Base-by-base conservation (phyloP, 2,329 filamentous ascomycete genomes). In the Exutisphaerella laricina region DNA sequence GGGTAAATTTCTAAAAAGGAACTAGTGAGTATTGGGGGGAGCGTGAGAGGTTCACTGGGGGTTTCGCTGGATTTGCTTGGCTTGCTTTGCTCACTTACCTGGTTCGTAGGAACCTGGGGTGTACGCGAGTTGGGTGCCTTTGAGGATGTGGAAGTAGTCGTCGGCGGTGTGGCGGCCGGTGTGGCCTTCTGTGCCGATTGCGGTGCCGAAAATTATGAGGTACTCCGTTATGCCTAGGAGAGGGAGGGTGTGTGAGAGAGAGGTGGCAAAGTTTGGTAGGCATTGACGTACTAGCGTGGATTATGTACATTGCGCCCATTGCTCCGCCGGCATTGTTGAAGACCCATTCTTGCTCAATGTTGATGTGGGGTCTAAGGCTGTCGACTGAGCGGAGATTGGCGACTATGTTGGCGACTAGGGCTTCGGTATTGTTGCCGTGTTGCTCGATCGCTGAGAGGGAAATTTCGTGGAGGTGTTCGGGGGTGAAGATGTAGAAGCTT, bases 71-170 rank as follows among this genome's bases (percentile, higher is more conserved):
- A n/a, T n/a, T n/a, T n/a, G n/a, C n/a, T n/a, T n/a, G n/a, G n/a
- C n/a, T n/a, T n/a, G n/a, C n/a, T n/a, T n/a, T n/a, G n/a, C n/a
- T n/a, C n/a, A n/a, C n/a, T n/a, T n/a, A n/a, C n/a, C n/a, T n/a
- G n/a, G n/a, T n/a, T n/a, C n/a, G n/a, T n/a, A n/a, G n/a, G 33
- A 20, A 3, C 18, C 18, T 2, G 82, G 78, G 4, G 78, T 74
- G 71, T 88, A 89, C 52, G 87, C 84, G 57, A 79, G 73, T 68
- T 94, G 82, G 57, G 81, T 79, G 57, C 88, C 88, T 23, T 73
- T 72, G 22, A 95, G 74, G 72, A 95, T 94, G 73, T 89, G 79
- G 75, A 95, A 95, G 74, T 92, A 95, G 73, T 95, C 88, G 68
- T 94, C 85, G 12, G 88, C 88, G 9, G 87, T 90, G 74, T 94